phyloP scores from a whole-genome alignment of 345 rosid genomes.

The Aquilaria yunnanensis region DNA sequence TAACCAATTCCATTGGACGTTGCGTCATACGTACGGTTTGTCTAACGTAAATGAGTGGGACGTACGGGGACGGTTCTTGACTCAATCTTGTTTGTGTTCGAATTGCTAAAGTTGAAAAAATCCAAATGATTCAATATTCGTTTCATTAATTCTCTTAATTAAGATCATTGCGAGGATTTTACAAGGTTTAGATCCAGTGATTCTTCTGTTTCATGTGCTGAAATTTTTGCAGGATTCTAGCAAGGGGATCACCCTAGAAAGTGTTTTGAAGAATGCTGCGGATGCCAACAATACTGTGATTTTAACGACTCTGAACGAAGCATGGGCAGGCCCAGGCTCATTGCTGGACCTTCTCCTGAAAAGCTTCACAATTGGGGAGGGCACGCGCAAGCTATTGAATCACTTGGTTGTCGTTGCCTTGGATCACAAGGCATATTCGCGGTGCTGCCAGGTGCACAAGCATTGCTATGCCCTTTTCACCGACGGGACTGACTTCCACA shows the following conservation, averaged over 20 bases:
- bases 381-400: conserved; percentile 51
- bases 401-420: conserved; percentile 75
- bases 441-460: conserved; percentile 46
- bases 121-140: too few relatives aligned
- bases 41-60: too few relatives aligned
- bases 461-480: conserved; percentile 73
- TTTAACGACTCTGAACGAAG: conserved; percentile 74
- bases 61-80: too few relatives aligned
- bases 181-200: too few relatives aligned
- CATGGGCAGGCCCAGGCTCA: conserved; percentile 72
- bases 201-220: not conserved
- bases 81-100: too few relatives aligned
- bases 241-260: conserved; percentile 43
- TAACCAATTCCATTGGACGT: not conserved
- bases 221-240: conserved; percentile 15
- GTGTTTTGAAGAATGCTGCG: conserved; percentile 54
- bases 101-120: too few relatives aligned
- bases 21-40: too few relatives aligned
- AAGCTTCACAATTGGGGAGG: conserved; percentile 63
- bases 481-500: conserved; percentile 56
- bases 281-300: conserved; percentile 55
- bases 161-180: too few relatives aligned
- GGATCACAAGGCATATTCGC: conserved; percentile 57
- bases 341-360: conserved; percentile 67
- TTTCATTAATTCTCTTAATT: too few relatives aligned